Conservation (phyloP, 106 monocot species). For the Dioscorea zingiberensis region DNA sequence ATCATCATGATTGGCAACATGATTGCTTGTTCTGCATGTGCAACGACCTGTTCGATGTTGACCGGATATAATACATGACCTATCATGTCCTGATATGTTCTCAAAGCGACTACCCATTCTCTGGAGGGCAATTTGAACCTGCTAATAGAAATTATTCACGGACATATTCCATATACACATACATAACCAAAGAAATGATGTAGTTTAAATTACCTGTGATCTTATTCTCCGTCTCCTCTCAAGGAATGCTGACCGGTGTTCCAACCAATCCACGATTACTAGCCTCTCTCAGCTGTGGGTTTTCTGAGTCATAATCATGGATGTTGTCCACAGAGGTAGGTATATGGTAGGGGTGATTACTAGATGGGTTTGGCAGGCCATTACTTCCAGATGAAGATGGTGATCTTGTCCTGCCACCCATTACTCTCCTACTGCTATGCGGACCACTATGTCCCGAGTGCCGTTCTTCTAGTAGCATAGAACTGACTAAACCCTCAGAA, state of each 20-base stretch:
- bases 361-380: slow-evolving; percentile 9
- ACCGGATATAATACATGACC: slow-evolving; percentile 72
- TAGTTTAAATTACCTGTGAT: slow-evolving; percentile 62
- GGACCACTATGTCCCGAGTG: slow-evolving; percentile 11
- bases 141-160: slow-evolving; percentile 9
- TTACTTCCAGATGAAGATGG: slow-evolving; percentile 12
- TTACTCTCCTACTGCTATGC: slow-evolving; percentile 21
- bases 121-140: slow-evolving; percentile 96
- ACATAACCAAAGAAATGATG: neutral
- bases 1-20: slow-evolving; percentile 42
- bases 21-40: slow-evolving; percentile 43
- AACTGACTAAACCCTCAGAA: slow-evolving; percentile 36
- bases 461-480: slow-evolving; percentile 34
- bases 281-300: slow-evolving; percentile 27
- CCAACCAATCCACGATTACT: slow-evolving; percentile 47
- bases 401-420: slow-evolving; percentile 17
- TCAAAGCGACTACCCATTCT: slow-evolving; percentile 78
- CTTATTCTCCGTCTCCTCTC: slow-evolving; percentile 95
- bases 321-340: slow-evolving; percentile 7
- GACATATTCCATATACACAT: neutral
- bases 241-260: slow-evolving; percentile 66
- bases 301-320: slow-evolving; percentile 15
- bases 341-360: neutral
- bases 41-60: slow-evolving; percentile 73
- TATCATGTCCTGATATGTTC: slow-evolving; percentile 78